Evolutionary conservation across 352 stramenopile species (phyloP).

Genomic region (Pythium graminicola): DNA sequence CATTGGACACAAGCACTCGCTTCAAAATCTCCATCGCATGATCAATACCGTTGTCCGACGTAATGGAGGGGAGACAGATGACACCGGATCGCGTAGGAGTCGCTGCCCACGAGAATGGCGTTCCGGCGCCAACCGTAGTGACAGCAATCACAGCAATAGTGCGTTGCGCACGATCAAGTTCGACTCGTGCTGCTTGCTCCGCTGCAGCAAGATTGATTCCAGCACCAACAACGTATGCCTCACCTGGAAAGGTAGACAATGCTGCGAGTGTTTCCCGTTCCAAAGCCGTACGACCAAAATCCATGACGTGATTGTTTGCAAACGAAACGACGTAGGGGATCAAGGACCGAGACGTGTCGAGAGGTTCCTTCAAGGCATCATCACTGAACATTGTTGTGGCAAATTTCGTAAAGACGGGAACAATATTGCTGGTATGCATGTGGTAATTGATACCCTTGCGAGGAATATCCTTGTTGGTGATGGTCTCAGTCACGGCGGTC

Average conservation of each 20-base stretch:
- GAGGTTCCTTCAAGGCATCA: background rate
- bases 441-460: slow-evolving; percentile 36
- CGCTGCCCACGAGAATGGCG: slow-evolving; percentile 27
- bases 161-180: background rate
- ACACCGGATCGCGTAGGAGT: slow-evolving; percentile 26
- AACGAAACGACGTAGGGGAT: slow-evolving; percentile 36
- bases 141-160: slow-evolving; percentile 28
- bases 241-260: slow-evolving; percentile 17
- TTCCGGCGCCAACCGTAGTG: slow-evolving; percentile 25
- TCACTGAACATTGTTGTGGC: slow-evolving; percentile 13
- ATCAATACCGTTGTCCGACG: slow-evolving; percentile 6
- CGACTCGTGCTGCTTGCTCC: slow-evolving; percentile 16
- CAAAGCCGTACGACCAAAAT: slow-evolving; percentile 36
- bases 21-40: slow-evolving; percentile 9
- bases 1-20: slow-evolving; percentile 16
- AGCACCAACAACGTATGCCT: slow-evolving; percentile 20
- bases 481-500: slow-evolving; percentile 33
- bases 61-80: slow-evolving; percentile 22
- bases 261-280: slow-evolving; percentile 29
- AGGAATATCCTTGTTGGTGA: slow-evolving; percentile 29
- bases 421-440: slow-evolving; percentile 24
- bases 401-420: slow-evolving; percentile 17
- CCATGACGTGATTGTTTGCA: slow-evolving; percentile 41
- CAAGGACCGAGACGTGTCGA: background rate
- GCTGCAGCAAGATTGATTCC: slow-evolving; percentile 24